These are phyloP conservation scores for Thinopyrum obtusiflorum DNA, from an alignment of 202 grass and related monocot species.

Conservation along the genomic window DNA sequence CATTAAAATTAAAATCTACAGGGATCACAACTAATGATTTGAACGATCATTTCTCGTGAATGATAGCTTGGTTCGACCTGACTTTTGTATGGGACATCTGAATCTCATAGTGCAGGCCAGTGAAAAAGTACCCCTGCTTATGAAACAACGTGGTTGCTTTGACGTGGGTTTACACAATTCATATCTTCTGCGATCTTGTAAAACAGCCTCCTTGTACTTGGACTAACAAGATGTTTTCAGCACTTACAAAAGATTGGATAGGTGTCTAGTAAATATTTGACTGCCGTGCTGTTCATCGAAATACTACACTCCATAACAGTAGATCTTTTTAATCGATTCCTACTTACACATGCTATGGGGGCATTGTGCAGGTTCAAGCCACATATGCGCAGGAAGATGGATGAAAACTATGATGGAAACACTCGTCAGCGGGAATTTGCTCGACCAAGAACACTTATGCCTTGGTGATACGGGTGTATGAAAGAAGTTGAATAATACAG, in stretches of 20 bases:
- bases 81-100: background rate
- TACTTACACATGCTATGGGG: too few relatives aligned
- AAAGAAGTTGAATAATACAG: too few relatives aligned
- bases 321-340: too few relatives aligned
- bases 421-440: too few relatives aligned
- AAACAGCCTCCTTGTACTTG: background rate
- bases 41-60: background rate
- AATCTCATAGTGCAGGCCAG: too few relatives aligned
- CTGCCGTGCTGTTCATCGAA: background rate
- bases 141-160: background rate
- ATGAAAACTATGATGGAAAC: too few relatives aligned
- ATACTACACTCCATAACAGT: background rate
- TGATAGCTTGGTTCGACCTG: background rate
- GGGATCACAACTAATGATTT: background rate
- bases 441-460: too few relatives aligned
- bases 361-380: too few relatives aligned
- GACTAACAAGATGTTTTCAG: background rate
- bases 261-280: background rate
- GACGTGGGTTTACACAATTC: background rate
- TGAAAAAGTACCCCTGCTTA: background rate
- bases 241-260: background rate
- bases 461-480: too few relatives aligned
- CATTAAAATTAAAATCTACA: background rate
- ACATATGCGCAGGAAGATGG: too few relatives aligned
- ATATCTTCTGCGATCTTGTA: background rate